Evolutionary conservation across 768 basidiomycete species (phyloP).

Genomic region (Neoboletus brunneissimus): DNA sequence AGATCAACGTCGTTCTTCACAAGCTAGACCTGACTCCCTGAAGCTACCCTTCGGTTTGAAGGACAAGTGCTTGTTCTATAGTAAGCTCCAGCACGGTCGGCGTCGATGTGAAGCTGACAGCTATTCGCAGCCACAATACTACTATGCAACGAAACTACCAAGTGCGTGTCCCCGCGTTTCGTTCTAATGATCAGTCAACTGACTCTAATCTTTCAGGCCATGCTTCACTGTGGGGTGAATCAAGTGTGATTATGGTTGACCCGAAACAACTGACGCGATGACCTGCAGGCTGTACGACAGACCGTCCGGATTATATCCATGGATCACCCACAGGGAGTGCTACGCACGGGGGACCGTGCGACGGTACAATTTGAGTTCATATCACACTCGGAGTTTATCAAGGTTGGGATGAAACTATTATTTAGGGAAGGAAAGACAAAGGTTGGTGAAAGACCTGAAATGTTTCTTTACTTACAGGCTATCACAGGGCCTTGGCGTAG

Average conservation of each 20-base stretch:
- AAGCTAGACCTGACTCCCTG: not conserved
- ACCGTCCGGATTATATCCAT: constrained; percentile 88
- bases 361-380: constrained; percentile 96
- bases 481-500: constrained; percentile 68
- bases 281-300: constrained; percentile 76
- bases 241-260: not conserved
- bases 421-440: constrained; percentile 97
- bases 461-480: constrained; percentile 8
- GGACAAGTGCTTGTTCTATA: constrained; percentile 93
- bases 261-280: constrained; percentile 2
- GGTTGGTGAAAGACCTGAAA: constrained; percentile 38
- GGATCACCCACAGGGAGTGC: constrained; percentile 84
- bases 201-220: constrained; percentile 48
- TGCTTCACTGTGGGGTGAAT: constrained; percentile 88
- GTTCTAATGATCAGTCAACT: not conserved
- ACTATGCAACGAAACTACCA: constrained; percentile 93
- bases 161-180: constrained; percentile 38
- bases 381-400: constrained; percentile 86
- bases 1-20: constrained; percentile 2
- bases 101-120: constrained; percentile 2
- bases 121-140: constrained; percentile 69
- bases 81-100: constrained; percentile 42
- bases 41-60: constrained; percentile 83
- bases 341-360: constrained; percentile 93
- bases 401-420: constrained; percentile 89